Conservation (phyloP, 2,329 filamentous ascomycete species). For the Rachicladosporium sp. region DNA sequence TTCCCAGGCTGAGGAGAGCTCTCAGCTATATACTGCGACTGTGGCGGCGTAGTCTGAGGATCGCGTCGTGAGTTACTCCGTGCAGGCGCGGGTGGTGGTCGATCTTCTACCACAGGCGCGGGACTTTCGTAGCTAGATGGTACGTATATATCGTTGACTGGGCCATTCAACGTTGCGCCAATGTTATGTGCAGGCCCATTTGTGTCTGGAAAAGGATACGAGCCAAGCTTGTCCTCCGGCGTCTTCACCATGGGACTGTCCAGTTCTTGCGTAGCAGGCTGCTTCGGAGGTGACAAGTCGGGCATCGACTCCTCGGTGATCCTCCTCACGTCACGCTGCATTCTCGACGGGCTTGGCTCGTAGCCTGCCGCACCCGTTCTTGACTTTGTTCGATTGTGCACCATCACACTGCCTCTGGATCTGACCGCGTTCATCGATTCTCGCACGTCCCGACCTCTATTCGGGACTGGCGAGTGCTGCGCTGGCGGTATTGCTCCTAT, state of each 20-base stretch:
- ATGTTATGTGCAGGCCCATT: conserved; percentile 5
- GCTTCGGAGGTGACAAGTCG: conserved; percentile 23
- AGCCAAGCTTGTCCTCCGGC: conserved; percentile 51
- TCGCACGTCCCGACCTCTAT: conserved; percentile 68
- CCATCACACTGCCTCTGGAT: conserved; percentile 39
- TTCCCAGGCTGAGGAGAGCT: conserved; percentile 64
- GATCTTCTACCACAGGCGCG: conserved; percentile 2
- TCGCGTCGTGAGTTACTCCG: conserved; percentile 2
- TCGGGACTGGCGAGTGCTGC: conserved; percentile 75
- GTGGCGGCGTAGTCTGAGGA: conserved; percentile 23
- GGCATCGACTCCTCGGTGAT: conserved; percentile 51
- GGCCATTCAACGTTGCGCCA: conserved; percentile 23
- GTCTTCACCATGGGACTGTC: conserved; percentile 43
- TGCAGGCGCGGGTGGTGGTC: background rate
- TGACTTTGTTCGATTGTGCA: conserved; percentile 17
- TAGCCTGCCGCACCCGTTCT: conserved; percentile 16
- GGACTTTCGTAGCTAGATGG: conserved; percentile 5
- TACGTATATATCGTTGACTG: conserved; percentile 18
- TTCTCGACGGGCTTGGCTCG: conserved; percentile 52
- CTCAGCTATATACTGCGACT: conserved; percentile 32
- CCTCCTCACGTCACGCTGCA: conserved; percentile 31
- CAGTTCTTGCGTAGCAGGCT: conserved; percentile 11
- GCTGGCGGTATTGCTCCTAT: conserved; percentile 71
- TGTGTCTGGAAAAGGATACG: conserved; percentile 18
- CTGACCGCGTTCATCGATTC: conserved; percentile 70